A percentile compares a stretch with the other conserved stretches of the same genome.
phyloP scores from a whole-genome alignment of 2,329 filamentous ascomycete species.

The Colletotrichum sp. region DNA sequence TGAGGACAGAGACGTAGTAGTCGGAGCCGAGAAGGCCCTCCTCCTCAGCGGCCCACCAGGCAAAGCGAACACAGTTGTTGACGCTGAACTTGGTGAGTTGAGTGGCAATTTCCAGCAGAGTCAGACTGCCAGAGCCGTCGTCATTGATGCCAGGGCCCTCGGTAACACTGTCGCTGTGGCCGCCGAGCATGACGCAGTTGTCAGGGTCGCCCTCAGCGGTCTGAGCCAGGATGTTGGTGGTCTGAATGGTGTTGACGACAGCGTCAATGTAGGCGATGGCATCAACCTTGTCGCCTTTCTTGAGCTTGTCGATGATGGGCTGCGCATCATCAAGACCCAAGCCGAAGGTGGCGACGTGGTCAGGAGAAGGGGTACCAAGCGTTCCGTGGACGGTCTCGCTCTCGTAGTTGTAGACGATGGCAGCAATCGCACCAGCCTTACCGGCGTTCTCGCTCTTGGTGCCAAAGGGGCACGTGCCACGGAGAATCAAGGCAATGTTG shows the following conservation, averaged over 20 bases:
- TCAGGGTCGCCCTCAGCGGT: slow-evolving; percentile 62
- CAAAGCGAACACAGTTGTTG: slow-evolving; percentile 70
- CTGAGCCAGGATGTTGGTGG: slow-evolving; percentile 68
- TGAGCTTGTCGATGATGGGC: slow-evolving; percentile 59
- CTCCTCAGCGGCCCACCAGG: slow-evolving; percentile 73
- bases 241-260: slow-evolving; percentile 57
- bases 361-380: slow-evolving; percentile 62
- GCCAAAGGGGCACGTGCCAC: slow-evolving; percentile 75
- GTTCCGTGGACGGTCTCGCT: slow-evolving; percentile 69
- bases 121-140: slow-evolving; percentile 71
- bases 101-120: slow-evolving; percentile 66
- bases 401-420: slow-evolving; percentile 77
- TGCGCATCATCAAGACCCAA: slow-evolving; percentile 64
- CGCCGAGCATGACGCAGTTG: slow-evolving; percentile 70
- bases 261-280: slow-evolving; percentile 66
- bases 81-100: slow-evolving; percentile 63
- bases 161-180: slow-evolving; percentile 66
- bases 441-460: slow-evolving; percentile 73
- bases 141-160: slow-evolving; percentile 79
- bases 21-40: slow-evolving; percentile 69
- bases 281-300: slow-evolving; percentile 52
- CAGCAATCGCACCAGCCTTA: slow-evolving; percentile 71
- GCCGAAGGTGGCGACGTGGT: slow-evolving; percentile 73
- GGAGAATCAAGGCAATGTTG: slow-evolving; percentile 72
- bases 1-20: slow-evolving; percentile 62